A percentile compares a stretch with the other conserved stretches of the same genome.
These are phyloP conservation scores for Exserohilum rostratum DNA, from an alignment of 2,329 filamentous ascomycete genomes.

Conservation along the genomic window DNA sequence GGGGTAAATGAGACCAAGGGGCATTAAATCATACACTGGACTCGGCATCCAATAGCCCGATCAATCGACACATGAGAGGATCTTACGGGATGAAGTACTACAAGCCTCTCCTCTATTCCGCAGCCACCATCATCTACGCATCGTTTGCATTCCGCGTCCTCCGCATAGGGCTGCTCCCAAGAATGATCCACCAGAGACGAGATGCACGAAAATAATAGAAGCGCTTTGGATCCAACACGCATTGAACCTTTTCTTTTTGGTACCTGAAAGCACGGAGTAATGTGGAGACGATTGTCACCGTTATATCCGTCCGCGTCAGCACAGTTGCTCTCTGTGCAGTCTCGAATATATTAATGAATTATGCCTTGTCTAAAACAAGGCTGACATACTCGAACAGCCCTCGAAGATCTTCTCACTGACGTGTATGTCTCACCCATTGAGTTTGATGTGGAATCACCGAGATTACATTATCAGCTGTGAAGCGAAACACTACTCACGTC, in stretches of 20 bases:
- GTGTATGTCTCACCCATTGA: too few species aligned
- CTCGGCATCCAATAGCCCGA: not conserved
- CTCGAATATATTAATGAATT: too few species aligned
- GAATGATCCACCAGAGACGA: conserved; percentile 8
- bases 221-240: not conserved
- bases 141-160: conserved; percentile 25
- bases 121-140: conserved; percentile 21
- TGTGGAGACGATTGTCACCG: too few species aligned
- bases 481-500: too few species aligned
- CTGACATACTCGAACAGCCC: too few species aligned
- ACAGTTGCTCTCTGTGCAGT: too few species aligned
- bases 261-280: too few species aligned
- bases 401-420: too few species aligned
- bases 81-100: conserved; percentile 32
- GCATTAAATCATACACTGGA: not conserved
- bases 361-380: too few species aligned
- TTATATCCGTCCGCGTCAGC: too few species aligned
- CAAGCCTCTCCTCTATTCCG: conserved; percentile 24
- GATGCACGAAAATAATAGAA: not conserved
- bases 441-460: too few species aligned
- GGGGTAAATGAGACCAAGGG: conserved; percentile 3
- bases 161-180: conserved; percentile 18
- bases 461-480: too few species aligned
- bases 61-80: not conserved
- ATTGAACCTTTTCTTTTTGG: not conserved